These are phyloP conservation scores for Hypoxylon sp. DNA, from an alignment of 2,329 filamentous ascomycete genomes.

Conservation along the genomic window DNA sequence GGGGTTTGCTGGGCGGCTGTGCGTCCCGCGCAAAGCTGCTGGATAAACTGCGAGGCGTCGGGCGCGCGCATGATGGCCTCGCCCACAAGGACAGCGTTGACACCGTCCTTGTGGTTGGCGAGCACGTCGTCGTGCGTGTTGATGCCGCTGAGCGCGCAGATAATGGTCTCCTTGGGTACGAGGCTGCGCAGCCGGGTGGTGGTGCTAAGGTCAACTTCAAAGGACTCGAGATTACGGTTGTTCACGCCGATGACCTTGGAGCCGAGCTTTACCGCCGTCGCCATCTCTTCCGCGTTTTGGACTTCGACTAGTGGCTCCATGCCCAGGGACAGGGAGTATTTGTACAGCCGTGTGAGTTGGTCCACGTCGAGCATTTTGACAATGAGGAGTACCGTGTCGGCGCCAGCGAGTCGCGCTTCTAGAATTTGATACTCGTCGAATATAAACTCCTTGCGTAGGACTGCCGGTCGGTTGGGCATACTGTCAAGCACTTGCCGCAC, in stretches of 20 bases:
- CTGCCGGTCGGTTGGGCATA: slow-evolving; percentile 91
- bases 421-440: slow-evolving; percentile 99
- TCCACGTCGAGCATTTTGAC: slow-evolving; percentile 94
- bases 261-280: slow-evolving; percentile 84
- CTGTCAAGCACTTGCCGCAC: slow-evolving; percentile 90
- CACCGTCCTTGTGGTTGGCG: slow-evolving; percentile 87
- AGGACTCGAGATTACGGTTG: slow-evolving; percentile 95
- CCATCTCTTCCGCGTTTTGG: slow-evolving; percentile 94
- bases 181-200: slow-evolving; percentile 89
- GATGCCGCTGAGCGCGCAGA: slow-evolving; percentile 95
- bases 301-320: slow-evolving; percentile 99
- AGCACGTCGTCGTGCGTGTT: slow-evolving; percentile 88
- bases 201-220: slow-evolving; percentile 94
- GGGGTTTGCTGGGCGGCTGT: slow-evolving; percentile 52
- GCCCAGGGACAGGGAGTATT: slow-evolving; percentile 87
- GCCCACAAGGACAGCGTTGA: slow-evolving; percentile 92
- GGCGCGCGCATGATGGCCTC: slow-evolving; percentile 95
- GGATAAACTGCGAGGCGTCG: slow-evolving; percentile 85
- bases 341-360: slow-evolving; percentile 81
- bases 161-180: slow-evolving; percentile 85
- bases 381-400: slow-evolving; percentile 93
- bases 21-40: slow-evolving; percentile 78
- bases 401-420: slow-evolving; percentile 90
- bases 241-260: slow-evolving; percentile 96
- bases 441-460: slow-evolving; percentile 95